Conservation (phyloP, 2,329 filamentous ascomycete genomes). For the Sclerotinia trifoliorum region DNA sequence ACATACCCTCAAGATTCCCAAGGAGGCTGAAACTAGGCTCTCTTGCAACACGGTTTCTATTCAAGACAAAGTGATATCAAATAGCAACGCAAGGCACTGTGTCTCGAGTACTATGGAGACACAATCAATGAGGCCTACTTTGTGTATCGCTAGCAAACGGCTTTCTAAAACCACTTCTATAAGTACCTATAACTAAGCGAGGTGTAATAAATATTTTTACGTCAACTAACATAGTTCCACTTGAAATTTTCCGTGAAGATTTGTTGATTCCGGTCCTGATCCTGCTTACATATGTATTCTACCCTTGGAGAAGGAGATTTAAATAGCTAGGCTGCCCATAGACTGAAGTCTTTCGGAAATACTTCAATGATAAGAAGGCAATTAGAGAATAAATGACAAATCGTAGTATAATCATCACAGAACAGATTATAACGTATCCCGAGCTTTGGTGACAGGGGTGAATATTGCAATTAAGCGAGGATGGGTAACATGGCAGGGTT, state of each 20-base stretch:
- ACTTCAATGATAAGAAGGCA: background rate
- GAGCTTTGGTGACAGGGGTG: background rate
- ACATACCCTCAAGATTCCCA: background rate
- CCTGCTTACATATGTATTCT: background rate
- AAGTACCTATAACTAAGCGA: background rate
- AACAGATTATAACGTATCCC: background rate
- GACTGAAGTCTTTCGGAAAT: background rate
- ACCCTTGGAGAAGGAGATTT: too few species aligned
- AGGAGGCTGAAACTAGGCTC: background rate
- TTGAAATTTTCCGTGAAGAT: background rate
- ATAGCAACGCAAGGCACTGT: too few species aligned
- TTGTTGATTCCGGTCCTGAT: background rate
- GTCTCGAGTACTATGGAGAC: background rate
- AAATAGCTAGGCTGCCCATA: background rate
- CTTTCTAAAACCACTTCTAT: background rate
- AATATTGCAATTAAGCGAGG: too few species aligned
- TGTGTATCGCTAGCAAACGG: background rate
- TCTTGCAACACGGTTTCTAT: background rate
- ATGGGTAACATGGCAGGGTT: too few species aligned
- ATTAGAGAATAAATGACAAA: background rate
- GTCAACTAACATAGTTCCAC: background rate
- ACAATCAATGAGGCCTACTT: fast-evolving
- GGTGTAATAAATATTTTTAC: fast-evolving
- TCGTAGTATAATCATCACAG: background rate
- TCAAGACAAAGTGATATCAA: too few species aligned